phyloP scores from a whole-genome alignment of 139 green algal species.

The Parachlorella kessleri region DNA sequence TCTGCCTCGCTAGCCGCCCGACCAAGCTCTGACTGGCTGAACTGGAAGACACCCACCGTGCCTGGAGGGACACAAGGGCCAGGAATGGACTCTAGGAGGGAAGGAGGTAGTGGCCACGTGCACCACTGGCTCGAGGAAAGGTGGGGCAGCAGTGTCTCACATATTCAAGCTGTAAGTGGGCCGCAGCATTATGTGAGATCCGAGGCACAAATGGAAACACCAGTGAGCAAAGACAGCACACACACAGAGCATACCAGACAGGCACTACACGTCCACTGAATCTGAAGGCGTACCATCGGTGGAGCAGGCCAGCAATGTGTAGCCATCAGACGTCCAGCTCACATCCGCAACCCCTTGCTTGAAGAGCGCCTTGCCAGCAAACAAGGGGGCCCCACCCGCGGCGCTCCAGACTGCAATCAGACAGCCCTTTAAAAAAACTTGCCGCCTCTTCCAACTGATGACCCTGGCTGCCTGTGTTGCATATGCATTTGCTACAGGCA shows the following conservation, averaged over 20 bases:
- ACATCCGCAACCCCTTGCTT: slow-evolving; percentile 70
- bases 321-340: slow-evolving; percentile 85
- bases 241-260: no score
- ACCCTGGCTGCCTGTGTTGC: no score
- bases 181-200: no score
- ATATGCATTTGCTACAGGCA: no score
- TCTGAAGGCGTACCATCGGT: slow-evolving; percentile 58
- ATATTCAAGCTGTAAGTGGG: no score
- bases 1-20: slow-evolving; percentile 44
- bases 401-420: slow-evolving; percentile 30
- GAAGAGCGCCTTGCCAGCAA: slow-evolving; percentile 44
- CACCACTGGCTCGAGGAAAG: no score
- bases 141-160: no score
- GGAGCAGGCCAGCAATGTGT: slow-evolving; percentile 71
- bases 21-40: slow-evolving; percentile 64
- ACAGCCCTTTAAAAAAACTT: no score
- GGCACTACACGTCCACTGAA: no score
- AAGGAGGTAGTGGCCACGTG: not conserved
- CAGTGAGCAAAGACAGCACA: no score
- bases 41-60: slow-evolving; percentile 62
- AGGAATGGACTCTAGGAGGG: not conserved
- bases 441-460: no score
- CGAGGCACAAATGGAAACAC: no score
- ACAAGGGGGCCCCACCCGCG: slow-evolving; percentile 7
- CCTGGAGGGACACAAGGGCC: slow-evolving; percentile 15